Percentiles rank a stretch among this genome's conserved stretches.
Evolutionary conservation across 768 basidiomycete genomes (phyloP).

Genomic region (Termitomyces sp.): DNA sequence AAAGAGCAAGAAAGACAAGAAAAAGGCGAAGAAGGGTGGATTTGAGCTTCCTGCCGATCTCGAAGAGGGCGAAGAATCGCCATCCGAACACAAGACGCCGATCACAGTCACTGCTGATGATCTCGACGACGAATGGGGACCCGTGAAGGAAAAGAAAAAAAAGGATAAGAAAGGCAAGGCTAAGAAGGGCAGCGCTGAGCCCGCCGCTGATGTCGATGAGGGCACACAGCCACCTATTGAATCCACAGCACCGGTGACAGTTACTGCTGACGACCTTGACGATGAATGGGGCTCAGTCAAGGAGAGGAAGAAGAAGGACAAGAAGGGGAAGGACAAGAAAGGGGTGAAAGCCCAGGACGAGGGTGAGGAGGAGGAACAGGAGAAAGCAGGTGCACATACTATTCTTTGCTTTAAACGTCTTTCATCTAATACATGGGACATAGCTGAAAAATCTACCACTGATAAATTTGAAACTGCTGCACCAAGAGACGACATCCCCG

Average conservation of each 20-base stretch:
- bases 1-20: constrained; percentile 50
- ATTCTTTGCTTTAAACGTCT: neutral
- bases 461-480: constrained; percentile 13
- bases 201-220: constrained; percentile 23
- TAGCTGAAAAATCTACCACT: constrained; percentile 19
- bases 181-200: constrained; percentile 45
- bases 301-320: constrained; percentile 58
- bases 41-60: constrained; percentile 24
- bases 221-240: constrained; percentile 21
- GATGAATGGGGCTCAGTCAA: constrained; percentile 67
- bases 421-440: constrained; percentile 9
- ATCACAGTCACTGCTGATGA: constrained; percentile 63
- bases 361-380: constrained; percentile 32
- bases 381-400: constrained; percentile 14
- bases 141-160: constrained; percentile 57
- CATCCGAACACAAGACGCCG: constrained; percentile 31
- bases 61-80: constrained; percentile 22
- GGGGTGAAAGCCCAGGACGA: constrained; percentile 29
- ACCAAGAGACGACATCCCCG: constrained; percentile 36
- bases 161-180: constrained; percentile 56
- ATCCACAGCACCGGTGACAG: constrained; percentile 39
- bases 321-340: constrained; percentile 53
- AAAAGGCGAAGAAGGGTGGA: constrained; percentile 51
- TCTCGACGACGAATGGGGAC: constrained; percentile 68
- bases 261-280: constrained; percentile 66